Conservation (phyloP, 83 land plant species). For the Thuja plicata region DNA sequence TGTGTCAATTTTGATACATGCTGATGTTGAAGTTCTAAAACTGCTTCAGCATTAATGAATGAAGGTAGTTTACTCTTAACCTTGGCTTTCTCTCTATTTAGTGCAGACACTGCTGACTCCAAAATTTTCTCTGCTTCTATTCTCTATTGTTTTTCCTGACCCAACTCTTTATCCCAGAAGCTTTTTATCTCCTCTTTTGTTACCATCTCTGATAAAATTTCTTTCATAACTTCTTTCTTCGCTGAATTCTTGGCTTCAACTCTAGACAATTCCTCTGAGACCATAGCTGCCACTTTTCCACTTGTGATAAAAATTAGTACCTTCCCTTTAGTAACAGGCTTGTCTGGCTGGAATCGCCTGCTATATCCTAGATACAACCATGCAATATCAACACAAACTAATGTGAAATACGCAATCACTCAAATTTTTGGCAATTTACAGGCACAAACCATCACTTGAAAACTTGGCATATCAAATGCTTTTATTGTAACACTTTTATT, state of each 20-base stretch:
- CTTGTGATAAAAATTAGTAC: conserved; percentile 76
- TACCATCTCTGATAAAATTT: too few relatives aligned
- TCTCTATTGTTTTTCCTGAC: conserved; percentile 34
- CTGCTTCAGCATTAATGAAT: conserved; percentile 57
- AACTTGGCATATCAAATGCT: too few relatives aligned
- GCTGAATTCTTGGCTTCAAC: too few relatives aligned
- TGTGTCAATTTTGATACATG: conserved; percentile 39
- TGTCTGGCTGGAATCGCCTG: too few relatives aligned
- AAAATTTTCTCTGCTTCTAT: conserved; percentile 37
- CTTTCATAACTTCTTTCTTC: too few relatives aligned
- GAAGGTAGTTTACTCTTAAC: conserved; percentile 36
- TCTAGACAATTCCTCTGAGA: too few relatives aligned
- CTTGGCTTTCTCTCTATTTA: conserved; percentile 47
- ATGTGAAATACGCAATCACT: too few relatives aligned
- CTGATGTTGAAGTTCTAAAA: conserved; percentile 64
- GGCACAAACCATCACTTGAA: too few relatives aligned
- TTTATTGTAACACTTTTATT: too few relatives aligned
- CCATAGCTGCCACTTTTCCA: conserved; percentile 71
- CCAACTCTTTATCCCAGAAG: conserved; percentile 55
- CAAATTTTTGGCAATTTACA: too few relatives aligned
- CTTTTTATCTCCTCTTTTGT: conserved; percentile 54
- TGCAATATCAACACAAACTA: too few relatives aligned
- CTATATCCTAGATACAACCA: too few relatives aligned
- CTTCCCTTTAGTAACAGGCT: conserved; percentile 90
- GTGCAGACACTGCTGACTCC: conserved; percentile 29